Base-by-base conservation (phyloP, 2,329 filamentous ascomycete genomes). In the Pseudopyricularia javanii region DNA sequence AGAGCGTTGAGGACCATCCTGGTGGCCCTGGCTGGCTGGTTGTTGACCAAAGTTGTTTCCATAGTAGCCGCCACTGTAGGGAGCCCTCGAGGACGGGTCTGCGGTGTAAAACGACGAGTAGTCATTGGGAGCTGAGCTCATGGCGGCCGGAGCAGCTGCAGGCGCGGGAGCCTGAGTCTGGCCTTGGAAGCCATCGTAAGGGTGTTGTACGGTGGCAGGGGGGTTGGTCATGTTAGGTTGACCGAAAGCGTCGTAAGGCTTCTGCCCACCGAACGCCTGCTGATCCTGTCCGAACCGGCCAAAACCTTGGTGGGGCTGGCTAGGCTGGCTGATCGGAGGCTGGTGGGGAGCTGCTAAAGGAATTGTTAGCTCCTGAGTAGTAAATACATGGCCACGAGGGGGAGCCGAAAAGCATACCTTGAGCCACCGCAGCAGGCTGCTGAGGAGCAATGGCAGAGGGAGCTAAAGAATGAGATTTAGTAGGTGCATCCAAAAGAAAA, bases 21-120 rank as follows among this genome's bases (percentile, higher is more conserved):
- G 87, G 61, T 88, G 85, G 58, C 74, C 79, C 63, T 85, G 83
- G 71, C 55, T 20, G 30, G 70, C 73, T 54, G 78, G 72, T 59
- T 79, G 76, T 59, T 78, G 75, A 50, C 70, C 71, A 63, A 78
- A 80, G 49, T 79, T 75, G 58, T 81, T 75, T 61, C 84, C 83
- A 66, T 93, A 89, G 66, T 89, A 86, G n/a, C 37, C 37, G 37
- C n/a, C n/a, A 65, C 82, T 83, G 72, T 93, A 95, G 1, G 82
- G 78, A 63, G 83, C 83, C 58, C 88, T 85, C 59, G 81, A 75
- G 59, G 81, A 83, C 59, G 75, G 82, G 58, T 89, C 88, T 34
- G 85, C 79, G 3, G 86, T 88, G 67, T 95, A 94, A 72, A 94
- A 95, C 6, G 85, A 84, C 20, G 86, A 85, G 68, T 88, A 95